Evolutionary conservation across 148 eudicot species (phyloP).

Genomic region (Amaranthus cruentus): DNA sequence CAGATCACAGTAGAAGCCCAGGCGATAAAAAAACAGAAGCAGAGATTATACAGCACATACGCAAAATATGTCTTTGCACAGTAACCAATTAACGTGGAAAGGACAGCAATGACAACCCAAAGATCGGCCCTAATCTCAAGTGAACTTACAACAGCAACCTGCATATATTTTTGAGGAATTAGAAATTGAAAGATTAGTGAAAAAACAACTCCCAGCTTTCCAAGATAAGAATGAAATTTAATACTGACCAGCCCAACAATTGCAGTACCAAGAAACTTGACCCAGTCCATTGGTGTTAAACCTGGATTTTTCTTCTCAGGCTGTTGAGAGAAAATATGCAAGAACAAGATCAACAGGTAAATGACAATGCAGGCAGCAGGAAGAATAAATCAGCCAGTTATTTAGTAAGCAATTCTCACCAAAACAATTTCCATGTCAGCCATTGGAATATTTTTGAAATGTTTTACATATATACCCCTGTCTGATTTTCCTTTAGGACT

Average conservation of each 20-base stretch:
- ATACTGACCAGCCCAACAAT: slow-evolving; percentile 87
- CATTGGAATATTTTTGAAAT: slow-evolving; percentile 96
- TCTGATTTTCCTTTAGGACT: slow-evolving; percentile 50
- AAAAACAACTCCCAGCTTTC: background rate
- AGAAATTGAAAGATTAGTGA: background rate
- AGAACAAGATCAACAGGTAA: background rate
- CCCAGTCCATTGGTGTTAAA: slow-evolving; percentile 98
- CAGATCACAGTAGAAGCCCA: background rate
- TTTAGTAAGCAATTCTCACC: slow-evolving; percentile 37
- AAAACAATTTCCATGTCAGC: slow-evolving; percentile 97
- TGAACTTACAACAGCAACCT: slow-evolving; percentile 86
- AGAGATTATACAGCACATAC: slow-evolving; percentile 34
- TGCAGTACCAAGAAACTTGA: slow-evolving; percentile 84
- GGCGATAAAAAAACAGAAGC: background rate
- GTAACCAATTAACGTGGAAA: slow-evolving; percentile 80
- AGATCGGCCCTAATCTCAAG: slow-evolving; percentile 71
- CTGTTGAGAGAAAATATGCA: slow-evolving; percentile 32
- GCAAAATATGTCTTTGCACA: slow-evolving; percentile 96
- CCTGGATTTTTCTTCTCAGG: slow-evolving; percentile 98
- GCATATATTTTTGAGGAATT: slow-evolving; percentile 11
- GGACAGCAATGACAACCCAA: slow-evolving; percentile 81
- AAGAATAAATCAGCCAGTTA: background rate
- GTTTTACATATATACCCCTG: slow-evolving; percentile 83
- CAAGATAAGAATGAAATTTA: background rate
- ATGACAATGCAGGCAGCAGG: background rate